Percentiles rank a stretch among this genome's conserved stretches.
Evolutionary conservation across 768 basidiomycete genomes (phyloP).

Genomic region (Auriscalpium vulgare): DNA sequence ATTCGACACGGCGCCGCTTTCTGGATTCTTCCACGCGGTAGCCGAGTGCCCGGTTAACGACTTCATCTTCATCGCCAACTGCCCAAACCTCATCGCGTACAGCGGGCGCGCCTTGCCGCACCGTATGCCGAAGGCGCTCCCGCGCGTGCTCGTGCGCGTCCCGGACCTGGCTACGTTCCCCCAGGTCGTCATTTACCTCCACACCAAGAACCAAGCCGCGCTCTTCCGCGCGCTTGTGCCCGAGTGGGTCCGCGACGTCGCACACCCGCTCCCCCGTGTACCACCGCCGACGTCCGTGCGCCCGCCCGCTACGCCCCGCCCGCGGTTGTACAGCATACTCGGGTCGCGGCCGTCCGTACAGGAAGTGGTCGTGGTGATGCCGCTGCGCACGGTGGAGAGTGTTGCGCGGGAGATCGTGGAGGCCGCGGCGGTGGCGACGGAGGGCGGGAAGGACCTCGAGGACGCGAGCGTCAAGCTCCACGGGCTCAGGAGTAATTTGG

Average conservation of each 20-base stretch:
- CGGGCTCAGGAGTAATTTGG: not conserved
- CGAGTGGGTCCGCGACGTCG: constrained; percentile 2
- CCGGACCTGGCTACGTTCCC: not conserved
- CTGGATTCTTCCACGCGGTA: not conserved
- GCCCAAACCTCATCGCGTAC: not conserved
- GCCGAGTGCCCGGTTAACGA: constrained; percentile 2
- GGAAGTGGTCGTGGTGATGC: not conserved
- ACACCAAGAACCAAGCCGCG: not conserved
- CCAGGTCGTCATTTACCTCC: not conserved
- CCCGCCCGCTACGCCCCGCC: not conserved
- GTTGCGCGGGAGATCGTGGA: not conserved
- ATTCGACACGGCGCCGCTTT: not conserved
- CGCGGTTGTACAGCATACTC: not conserved
- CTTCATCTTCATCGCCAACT: not conserved
- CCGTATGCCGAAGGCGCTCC: not conserved
- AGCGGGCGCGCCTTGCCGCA: not conserved
- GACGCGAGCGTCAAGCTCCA: not conserved
- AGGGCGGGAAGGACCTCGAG: not conserved
- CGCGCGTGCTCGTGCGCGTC: not conserved
- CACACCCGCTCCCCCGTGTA: not conserved
- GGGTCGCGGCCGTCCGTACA: not conserved
- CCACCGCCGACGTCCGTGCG: no score
- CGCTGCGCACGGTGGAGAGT: not conserved
- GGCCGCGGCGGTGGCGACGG: not conserved
- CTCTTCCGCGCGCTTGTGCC: not conserved